phyloP scores from a whole-genome alignment of 2,329 filamentous ascomycete species.

The Alternaria brassicicola region DNA sequence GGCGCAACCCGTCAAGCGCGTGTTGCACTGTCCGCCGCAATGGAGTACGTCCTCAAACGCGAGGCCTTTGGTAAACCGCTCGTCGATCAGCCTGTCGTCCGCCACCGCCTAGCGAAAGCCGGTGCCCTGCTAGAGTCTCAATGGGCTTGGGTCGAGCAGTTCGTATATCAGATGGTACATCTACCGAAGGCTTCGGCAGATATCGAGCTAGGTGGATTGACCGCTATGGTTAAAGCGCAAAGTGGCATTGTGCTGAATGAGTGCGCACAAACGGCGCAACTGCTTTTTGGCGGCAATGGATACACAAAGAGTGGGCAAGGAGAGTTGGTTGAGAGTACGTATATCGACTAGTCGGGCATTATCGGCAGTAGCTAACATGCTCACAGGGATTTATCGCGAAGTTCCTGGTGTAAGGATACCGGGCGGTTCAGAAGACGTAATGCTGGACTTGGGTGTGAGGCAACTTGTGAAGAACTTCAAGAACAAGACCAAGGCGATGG shows the following conservation, averaged over 20 bases:
- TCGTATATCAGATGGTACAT: constrained; percentile 70
- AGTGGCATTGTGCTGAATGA: constrained; percentile 73
- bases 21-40: constrained; percentile 65
- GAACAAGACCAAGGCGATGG: constrained; percentile 61
- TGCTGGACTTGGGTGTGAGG: constrained; percentile 71
- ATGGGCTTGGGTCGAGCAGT: constrained; percentile 75
- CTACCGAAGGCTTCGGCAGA: constrained; percentile 66
- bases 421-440: constrained; percentile 74
- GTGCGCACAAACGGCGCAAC: constrained; percentile 70
- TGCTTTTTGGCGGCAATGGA: constrained; percentile 77
- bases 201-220: constrained; percentile 71
- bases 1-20: constrained; percentile 66
- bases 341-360: not conserved
- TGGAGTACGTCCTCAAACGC: constrained; percentile 68
- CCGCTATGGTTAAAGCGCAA: constrained; percentile 74
- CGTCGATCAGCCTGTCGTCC: constrained; percentile 76
- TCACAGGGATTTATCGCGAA: constrained; percentile 65
- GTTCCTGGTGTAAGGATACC: constrained; percentile 66
- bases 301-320: constrained; percentile 73
- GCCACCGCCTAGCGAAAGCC: constrained; percentile 73
- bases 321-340: constrained; percentile 71
- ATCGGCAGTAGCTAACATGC: constrained; percentile 14
- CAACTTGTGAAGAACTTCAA: constrained; percentile 74
- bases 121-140: constrained; percentile 72
- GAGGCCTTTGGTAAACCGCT: constrained; percentile 72